Conservation (phyloP, 2,329 filamentous ascomycete genomes). For the Colletotrichum higginsianum region DNA sequence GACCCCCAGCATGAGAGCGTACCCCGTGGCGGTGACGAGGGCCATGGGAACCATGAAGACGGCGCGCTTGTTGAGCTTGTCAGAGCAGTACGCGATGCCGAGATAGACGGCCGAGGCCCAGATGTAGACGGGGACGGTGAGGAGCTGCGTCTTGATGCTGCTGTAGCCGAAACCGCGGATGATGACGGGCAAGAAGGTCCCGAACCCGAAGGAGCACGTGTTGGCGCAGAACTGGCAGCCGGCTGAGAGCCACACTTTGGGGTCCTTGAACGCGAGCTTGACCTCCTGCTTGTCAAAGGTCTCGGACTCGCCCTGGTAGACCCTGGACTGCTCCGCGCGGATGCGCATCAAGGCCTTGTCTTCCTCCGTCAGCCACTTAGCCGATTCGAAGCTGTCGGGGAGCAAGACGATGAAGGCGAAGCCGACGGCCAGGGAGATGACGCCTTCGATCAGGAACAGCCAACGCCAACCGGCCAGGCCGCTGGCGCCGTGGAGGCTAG, state of each 20-base stretch:
- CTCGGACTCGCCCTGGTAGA: conserved; percentile 62
- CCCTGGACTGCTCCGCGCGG: conserved; percentile 59
- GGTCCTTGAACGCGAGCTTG: conserved; percentile 62
- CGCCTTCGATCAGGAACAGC: conserved; percentile 67
- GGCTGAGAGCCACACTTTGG: conserved; percentile 66
- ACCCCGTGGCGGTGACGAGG: conserved; percentile 68
- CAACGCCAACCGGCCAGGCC: conserved; percentile 64
- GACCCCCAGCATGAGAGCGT: conserved; percentile 63
- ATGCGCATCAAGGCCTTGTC: conserved; percentile 66
- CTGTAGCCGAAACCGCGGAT: conserved; percentile 66
- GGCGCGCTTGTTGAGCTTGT: conserved; percentile 54
- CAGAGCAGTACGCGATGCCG: conserved; percentile 60
- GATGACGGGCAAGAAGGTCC: conserved; percentile 71
- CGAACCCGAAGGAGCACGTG: conserved; percentile 69
- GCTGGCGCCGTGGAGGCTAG: conserved; percentile 52
- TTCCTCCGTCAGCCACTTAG: conserved; percentile 63
- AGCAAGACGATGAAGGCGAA: conserved; percentile 53
- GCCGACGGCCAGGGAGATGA: conserved; percentile 61
- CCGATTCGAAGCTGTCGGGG: conserved; percentile 61
- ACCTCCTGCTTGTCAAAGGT: conserved; percentile 67
- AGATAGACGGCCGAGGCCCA: conserved; percentile 64
- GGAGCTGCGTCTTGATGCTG: conserved; percentile 64
- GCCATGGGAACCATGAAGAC: conserved; percentile 57
- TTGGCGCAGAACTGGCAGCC: conserved; percentile 67
- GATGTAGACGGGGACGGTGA: conserved; percentile 72